Percentiles rank a stretch among this genome's conserved stretches.
Conservation (phyloP, 805 yeast species). For the Ogataea philodendri region DNA sequence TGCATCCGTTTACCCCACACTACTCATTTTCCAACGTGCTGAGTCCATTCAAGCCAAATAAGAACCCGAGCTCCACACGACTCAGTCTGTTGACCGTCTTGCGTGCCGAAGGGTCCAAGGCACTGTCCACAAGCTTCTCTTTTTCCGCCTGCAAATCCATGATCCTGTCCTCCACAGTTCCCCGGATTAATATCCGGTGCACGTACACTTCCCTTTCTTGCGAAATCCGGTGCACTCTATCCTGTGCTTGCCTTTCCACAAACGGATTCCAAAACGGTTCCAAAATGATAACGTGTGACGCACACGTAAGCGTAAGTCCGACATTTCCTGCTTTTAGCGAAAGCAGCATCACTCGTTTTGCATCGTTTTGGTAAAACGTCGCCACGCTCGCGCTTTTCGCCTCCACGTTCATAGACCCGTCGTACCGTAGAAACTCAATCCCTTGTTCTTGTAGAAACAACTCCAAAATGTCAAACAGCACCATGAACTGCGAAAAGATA, state of each 20-base stretch:
- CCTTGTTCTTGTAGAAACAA: slow-evolving; percentile 48
- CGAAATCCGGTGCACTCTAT: slow-evolving; percentile 92
- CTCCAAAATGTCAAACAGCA: slow-evolving; percentile 65
- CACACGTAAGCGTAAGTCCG: slow-evolving; percentile 91
- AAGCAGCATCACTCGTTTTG: slow-evolving; percentile 59
- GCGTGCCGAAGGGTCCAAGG: slow-evolving; percentile 76
- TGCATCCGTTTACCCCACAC: slow-evolving; percentile 1
- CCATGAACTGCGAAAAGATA: slow-evolving; percentile 82
- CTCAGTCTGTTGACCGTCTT: slow-evolving; percentile 62
- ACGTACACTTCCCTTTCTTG: slow-evolving; percentile 77
- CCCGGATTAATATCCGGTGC: slow-evolving; percentile 63
- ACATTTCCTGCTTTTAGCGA: slow-evolving; percentile 94
- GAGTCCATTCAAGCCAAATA: slow-evolving; percentile 54
- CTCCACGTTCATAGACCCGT: slow-evolving; percentile 76
- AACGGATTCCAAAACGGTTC: slow-evolving; percentile 99
- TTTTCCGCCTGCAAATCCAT: slow-evolving; percentile 75
- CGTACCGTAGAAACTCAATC: slow-evolving; percentile 60
- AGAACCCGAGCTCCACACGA: slow-evolving; percentile 65
- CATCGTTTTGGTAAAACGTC: slow-evolving; percentile 57
- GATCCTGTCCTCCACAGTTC: slow-evolving; percentile 89
- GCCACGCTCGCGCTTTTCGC: slow-evolving; percentile 63
- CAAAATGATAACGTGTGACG: slow-evolving; percentile 84
- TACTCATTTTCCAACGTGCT: slow-evolving; percentile 21
- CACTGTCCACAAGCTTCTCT: slow-evolving; percentile 73
- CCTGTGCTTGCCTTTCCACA: slow-evolving; percentile 97